These are phyloP conservation scores for Phenoliferia sp. DNA, from an alignment of 1,284 basidiomycete genomes.

Conservation along the genomic window DNA sequence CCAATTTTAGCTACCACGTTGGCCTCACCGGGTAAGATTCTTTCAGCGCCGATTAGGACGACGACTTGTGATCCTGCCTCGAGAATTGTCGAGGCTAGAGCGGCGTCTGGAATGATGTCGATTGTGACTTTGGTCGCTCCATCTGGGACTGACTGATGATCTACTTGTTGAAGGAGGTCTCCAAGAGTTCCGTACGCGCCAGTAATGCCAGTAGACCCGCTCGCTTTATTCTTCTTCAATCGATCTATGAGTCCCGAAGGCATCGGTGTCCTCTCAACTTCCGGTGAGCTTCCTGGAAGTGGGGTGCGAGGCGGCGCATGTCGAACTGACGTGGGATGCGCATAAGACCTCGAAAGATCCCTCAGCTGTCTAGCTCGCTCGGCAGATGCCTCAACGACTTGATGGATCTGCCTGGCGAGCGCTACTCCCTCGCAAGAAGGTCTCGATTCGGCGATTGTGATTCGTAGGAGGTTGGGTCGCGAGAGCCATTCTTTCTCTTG, in stretches of 20 bases:
- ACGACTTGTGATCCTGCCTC: neutral
- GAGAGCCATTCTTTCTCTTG: neutral
- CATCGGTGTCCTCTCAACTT: neutral
- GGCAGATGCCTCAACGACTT: neutral
- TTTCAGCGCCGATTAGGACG: neutral
- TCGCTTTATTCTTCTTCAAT: neutral
- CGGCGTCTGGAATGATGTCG: constrained; percentile 1
- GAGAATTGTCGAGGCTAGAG: neutral
- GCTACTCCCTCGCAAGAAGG: neutral
- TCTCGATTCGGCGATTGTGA: constrained; percentile 1
- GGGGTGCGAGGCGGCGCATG: neutral
- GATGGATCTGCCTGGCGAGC: neutral
- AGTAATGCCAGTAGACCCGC: neutral
- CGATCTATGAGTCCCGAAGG: neutral
- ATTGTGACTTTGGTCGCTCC: neutral
- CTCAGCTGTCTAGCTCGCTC: neutral
- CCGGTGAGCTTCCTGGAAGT: neutral
- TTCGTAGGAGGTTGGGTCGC: neutral
- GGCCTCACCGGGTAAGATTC: neutral
- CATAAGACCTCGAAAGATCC: neutral
- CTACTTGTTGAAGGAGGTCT: neutral
- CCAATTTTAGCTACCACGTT: neutral
- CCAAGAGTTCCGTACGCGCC: neutral
- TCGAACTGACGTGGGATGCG: neutral
- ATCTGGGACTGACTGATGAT: neutral